These are phyloP conservation scores for Aspergillus taichungensis DNA, from an alignment of 495 filamentous ascomycete genomes.

Conservation along the genomic window DNA sequence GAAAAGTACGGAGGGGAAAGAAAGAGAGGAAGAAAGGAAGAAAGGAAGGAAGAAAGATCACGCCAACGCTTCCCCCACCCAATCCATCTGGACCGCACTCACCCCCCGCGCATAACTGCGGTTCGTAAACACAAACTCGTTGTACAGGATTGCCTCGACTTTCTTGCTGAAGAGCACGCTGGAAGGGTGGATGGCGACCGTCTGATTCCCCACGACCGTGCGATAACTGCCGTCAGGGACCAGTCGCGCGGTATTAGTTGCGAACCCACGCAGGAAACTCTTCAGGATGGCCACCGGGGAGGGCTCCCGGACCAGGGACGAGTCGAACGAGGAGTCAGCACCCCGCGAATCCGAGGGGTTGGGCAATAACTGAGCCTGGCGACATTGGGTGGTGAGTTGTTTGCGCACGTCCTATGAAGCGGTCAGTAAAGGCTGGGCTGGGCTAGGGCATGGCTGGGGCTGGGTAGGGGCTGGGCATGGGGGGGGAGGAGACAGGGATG, in stretches of 20 bases:
- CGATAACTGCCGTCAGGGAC: slow-evolving; percentile 79
- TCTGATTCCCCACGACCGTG: slow-evolving; percentile 75
- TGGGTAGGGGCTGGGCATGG: slow-evolving; percentile 3
- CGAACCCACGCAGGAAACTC: slow-evolving; percentile 75
- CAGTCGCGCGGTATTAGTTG: slow-evolving; percentile 71
- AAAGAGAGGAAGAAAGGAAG: no score
- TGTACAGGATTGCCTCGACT: slow-evolving; percentile 89
- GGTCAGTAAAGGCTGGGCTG: slow-evolving; percentile 2
- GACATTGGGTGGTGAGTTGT: slow-evolving; percentile 65
- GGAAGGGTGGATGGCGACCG: slow-evolving; percentile 80
- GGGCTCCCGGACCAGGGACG: slow-evolving; percentile 14
- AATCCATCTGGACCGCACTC: slow-evolving; percentile 76
- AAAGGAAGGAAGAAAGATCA: no score
- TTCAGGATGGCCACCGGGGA: slow-evolving; percentile 52
- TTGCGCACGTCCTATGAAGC: slow-evolving; percentile 64
- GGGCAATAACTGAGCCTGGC: slow-evolving; percentile 32
- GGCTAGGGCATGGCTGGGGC: neutral
- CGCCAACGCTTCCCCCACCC: slow-evolving; percentile 66
- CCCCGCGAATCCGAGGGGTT: slow-evolving; percentile 9
- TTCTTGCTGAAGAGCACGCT: slow-evolving; percentile 81
- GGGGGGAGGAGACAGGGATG: slow-evolving; percentile 1
- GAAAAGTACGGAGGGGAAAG: no score
- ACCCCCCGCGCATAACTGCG: slow-evolving; percentile 87
- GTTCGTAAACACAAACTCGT: slow-evolving; percentile 91
- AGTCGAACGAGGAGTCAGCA: neutral